Base-by-base conservation (phyloP, 768 basidiomycete genomes). In the Phylloporus scabripes region DNA sequence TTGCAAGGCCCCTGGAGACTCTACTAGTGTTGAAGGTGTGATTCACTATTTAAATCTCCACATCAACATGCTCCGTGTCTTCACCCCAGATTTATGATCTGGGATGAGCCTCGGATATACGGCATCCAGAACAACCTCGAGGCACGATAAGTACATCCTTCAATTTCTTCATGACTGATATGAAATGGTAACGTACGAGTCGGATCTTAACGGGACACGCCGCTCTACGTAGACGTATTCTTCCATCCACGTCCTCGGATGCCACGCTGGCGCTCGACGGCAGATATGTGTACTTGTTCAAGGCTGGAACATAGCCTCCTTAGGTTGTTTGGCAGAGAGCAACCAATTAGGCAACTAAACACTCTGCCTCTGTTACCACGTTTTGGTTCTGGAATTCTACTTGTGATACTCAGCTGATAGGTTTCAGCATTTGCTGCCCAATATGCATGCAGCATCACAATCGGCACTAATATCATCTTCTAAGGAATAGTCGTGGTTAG, bases 161-260 rank as follows among this genome's bases (percentile, higher is more conserved):
- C n/a, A n/a, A n/a, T 29, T 11, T 2, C 10, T 29, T 29, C 28
- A 11, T 11, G 26, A 42, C 12, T 29, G 26, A 42, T 28, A n/a
- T 14, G 29, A 31, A 14, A 26, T n/a, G n/a, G 44, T 26, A 36
- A 45, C 33, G 44, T 45, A 45, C 42, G 18, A 15, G 40, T 10
- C 41, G 41, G 41, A 28, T 28, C 41, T 32, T 20, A n/a, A 21
- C 31, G 41, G 41, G 24, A 28, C n/a, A 32, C 21, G 14, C 31
- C 20, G 29, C 20, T 43, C 24, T 14, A 29, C 42, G 42, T 5
- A 28, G 9, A 17, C 10, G 39, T 7, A n/a, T 28, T 28, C 24
- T 42, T n/a, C 10, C 14, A 14, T 18, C 15, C 14, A 32, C 8
- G 7, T 41, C 53, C 34, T 43, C 53, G 52, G 53, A 44, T 21